A percentile compares a stretch with the other conserved stretches of the same genome.
Conservation (phyloP, 2,329 filamentous ascomycete species). For the Penicillium sp. region DNA sequence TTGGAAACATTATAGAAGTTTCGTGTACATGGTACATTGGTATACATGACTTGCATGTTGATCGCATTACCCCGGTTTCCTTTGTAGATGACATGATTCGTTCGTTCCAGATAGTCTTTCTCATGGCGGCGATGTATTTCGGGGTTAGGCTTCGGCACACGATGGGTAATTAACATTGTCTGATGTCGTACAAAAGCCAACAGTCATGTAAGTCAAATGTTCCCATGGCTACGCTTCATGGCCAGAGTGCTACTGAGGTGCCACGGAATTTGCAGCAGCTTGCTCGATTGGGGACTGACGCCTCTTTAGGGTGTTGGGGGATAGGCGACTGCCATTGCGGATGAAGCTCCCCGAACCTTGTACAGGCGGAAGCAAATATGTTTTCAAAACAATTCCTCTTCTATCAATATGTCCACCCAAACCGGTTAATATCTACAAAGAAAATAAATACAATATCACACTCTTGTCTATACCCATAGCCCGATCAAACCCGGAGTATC, state of each 20-base stretch:
- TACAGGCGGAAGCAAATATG: neutral
- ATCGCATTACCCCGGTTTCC: neutral
- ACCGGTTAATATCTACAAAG: neutral
- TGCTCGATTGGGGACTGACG: neutral
- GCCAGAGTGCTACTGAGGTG: neutral
- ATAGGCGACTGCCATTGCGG: neutral
- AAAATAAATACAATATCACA: neutral
- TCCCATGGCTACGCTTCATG: neutral
- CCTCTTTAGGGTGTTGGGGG: neutral
- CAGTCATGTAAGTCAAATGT: neutral
- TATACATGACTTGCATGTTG: conserved; percentile 7
- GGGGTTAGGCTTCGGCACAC: neutral
- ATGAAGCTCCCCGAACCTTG: neutral
- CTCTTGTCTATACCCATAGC: neutral
- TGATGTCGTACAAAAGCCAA: neutral
- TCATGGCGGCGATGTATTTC: neutral
- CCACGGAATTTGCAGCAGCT: neutral
- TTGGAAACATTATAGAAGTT: neutral
- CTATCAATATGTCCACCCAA: neutral
- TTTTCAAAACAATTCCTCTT: neutral
- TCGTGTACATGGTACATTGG: neutral
- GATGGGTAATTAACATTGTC: neutral
- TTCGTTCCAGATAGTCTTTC: neutral
- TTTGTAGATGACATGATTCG: neutral
- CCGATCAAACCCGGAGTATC: neutral